A percentile compares a stretch with the other conserved stretches of the same genome.
phyloP scores from a whole-genome alignment of 306 rosid species.

The Dryas octopetala region DNA sequence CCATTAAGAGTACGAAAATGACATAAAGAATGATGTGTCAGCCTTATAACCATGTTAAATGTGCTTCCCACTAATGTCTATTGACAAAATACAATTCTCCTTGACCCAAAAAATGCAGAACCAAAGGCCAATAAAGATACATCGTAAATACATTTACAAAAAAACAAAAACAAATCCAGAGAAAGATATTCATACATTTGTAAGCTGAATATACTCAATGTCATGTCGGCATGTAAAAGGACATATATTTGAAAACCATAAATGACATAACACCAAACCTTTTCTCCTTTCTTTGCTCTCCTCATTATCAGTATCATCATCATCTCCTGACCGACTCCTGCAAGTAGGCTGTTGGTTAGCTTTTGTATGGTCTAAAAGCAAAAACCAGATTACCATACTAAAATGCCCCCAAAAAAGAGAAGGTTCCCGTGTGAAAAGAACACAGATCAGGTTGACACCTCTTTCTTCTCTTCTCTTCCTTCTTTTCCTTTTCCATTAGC shows the following conservation, averaged over 20 bases:
- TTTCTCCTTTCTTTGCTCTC: constrained; percentile 51
- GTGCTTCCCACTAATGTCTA: background rate
- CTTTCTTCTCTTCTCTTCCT: constrained; percentile 58
- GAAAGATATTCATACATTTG: background rate
- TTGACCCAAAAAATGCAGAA: background rate
- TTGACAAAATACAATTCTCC: background rate
- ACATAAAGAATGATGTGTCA: background rate
- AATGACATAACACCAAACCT: constrained; percentile 45
- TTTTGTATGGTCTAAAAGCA: background rate
- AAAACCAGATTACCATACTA: background rate
- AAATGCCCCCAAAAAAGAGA: background rate
- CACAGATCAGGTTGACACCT: constrained; percentile 41
- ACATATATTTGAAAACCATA: background rate
- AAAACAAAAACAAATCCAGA: background rate
- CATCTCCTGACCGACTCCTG: constrained; percentile 66
- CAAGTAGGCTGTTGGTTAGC: constrained; percentile 36
- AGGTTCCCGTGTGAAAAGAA: background rate
- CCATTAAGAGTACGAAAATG: background rate
- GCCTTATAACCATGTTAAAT: background rate
- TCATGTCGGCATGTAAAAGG: background rate
- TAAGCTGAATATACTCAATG: background rate
- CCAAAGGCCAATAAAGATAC: background rate
- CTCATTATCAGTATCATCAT: constrained; percentile 54
- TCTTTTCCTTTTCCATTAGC: constrained; percentile 45
- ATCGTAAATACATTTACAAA: background rate